These are phyloP conservation scores for Tuber borchii DNA, from an alignment of 495 filamentous ascomycete species.

Conservation along the genomic window DNA sequence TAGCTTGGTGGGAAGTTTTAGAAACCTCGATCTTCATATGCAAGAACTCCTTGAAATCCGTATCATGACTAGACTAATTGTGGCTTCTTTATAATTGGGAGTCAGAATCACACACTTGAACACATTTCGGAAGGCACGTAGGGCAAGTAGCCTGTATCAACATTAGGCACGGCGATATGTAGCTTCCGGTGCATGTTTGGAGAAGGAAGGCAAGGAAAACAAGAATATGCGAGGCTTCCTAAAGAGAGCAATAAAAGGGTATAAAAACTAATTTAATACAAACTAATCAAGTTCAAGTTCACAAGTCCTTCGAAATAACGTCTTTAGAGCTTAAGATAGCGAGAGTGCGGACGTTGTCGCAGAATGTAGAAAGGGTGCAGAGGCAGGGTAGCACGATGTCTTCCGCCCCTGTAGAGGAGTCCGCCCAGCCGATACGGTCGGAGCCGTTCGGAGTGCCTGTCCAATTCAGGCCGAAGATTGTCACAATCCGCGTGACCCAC, in stretches of 20 bases:
- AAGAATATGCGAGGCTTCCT: not conserved
- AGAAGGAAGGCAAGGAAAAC: not conserved
- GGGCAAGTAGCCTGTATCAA: not conserved
- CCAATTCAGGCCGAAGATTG: conserved; percentile 83
- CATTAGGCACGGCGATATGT: not conserved
- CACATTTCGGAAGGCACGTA: not conserved
- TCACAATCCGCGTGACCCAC: no score
- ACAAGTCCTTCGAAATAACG: no score
- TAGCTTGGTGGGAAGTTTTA: not conserved
- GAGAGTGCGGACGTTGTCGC: conserved; percentile 59
- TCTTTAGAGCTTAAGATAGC: no score
- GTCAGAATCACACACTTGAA: not conserved
- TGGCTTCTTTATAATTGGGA: not conserved
- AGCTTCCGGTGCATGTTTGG: not conserved
- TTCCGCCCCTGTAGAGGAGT: conserved; percentile 54
- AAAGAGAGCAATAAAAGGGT: not conserved
- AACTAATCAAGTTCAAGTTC: no score
- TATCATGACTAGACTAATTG: not conserved
- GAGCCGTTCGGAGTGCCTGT: conserved; percentile 52
- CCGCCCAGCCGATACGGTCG: conserved; percentile 72
- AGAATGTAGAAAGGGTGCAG: conserved; percentile 56
- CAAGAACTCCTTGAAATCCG: not conserved
- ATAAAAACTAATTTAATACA: not conserved
- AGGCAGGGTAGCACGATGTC: no score
- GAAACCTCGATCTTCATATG: not conserved